These are phyloP conservation scores for Suillus hirtellus DNA, from an alignment of 768 basidiomycete genomes.

Conservation along the genomic window DNA sequence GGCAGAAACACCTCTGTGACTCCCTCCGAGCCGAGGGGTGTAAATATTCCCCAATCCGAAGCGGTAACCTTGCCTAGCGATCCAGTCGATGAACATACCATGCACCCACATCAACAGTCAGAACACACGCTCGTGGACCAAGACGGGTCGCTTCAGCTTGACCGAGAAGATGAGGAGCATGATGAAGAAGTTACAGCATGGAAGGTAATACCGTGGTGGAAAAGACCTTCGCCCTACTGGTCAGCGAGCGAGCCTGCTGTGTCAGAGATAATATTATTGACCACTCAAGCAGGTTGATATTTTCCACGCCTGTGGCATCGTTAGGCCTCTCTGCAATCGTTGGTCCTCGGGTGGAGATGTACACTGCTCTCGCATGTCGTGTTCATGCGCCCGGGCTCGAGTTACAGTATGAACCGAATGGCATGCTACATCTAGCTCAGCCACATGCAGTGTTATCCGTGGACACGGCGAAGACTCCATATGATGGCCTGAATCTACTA, in stretches of 20 bases:
- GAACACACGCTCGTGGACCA: conserved; percentile 37
- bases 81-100: conserved; percentile 43
- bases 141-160: conserved; percentile 14
- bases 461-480: background rate
- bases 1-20: conserved; percentile 25
- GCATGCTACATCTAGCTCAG: background rate
- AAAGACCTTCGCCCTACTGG: conserved; percentile 73
- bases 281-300: conserved; percentile 52
- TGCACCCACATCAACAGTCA: conserved; percentile 38
- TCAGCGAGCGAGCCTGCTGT: conserved; percentile 32
- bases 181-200: conserved; percentile 27
- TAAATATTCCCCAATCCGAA: conserved; percentile 31
- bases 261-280: conserved; percentile 5
- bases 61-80: conserved; percentile 46
- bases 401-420: conserved; percentile 29
- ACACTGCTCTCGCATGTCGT: conserved; percentile 72
- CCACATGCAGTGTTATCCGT: background rate
- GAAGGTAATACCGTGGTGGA: conserved; percentile 67
- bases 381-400: conserved; percentile 53
- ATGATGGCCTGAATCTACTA: background rate
- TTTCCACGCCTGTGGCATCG: conserved; percentile 51
- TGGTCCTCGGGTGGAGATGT: conserved; percentile 74
- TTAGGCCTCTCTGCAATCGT: conserved; percentile 56
- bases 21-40: conserved; percentile 16
- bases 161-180: conserved; percentile 31